Conservation (phyloP, 495 filamentous ascomycete species). For the Xanthoparmelia taractica region DNA sequence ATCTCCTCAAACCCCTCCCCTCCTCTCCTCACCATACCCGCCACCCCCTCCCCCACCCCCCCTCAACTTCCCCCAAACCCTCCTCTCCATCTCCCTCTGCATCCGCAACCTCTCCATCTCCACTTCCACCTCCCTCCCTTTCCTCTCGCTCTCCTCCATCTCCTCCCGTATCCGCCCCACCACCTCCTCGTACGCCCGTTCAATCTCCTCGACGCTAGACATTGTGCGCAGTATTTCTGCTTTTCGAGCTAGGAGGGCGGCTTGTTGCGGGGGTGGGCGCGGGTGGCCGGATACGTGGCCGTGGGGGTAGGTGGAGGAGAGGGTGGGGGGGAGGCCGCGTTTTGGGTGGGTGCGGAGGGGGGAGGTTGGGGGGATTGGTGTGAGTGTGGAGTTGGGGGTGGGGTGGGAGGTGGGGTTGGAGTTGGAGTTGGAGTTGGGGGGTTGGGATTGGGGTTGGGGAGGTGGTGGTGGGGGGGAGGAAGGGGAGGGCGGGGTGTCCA, state of each 20-base stretch:
- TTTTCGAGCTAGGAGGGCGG: conserved; percentile 18
- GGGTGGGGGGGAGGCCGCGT: conserved; percentile 19
- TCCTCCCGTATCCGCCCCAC: conserved; percentile 15
- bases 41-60: conserved; percentile 8
- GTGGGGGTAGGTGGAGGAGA: conserved; percentile 22
- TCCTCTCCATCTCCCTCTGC: conserved; percentile 26
- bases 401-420: neutral
- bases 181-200: conserved; percentile 17
- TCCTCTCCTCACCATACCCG: too few relatives aligned
- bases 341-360: conserved; percentile 17
- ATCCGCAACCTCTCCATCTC: conserved; percentile 23
- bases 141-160: conserved; percentile 19
- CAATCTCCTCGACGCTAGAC: conserved; percentile 18
- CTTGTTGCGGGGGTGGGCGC: conserved; percentile 15
- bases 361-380: conserved; percentile 17
- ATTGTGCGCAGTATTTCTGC: conserved; percentile 20
- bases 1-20: too few relatives aligned
- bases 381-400: neutral
- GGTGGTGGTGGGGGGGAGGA: neutral
- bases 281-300: conserved; percentile 20
- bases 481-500: neutral
- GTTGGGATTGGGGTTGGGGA: neutral
- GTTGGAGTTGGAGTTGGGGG: neutral
- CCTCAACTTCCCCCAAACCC: conserved; percentile 23
- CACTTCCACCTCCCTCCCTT: conserved; percentile 16